Percentiles rank a stretch among this genome's conserved stretches.
Evolutionary conservation across 225 moss, liverwort and hornwort genomes (phyloP).

Genomic region (Anthoceros angustus): DNA sequence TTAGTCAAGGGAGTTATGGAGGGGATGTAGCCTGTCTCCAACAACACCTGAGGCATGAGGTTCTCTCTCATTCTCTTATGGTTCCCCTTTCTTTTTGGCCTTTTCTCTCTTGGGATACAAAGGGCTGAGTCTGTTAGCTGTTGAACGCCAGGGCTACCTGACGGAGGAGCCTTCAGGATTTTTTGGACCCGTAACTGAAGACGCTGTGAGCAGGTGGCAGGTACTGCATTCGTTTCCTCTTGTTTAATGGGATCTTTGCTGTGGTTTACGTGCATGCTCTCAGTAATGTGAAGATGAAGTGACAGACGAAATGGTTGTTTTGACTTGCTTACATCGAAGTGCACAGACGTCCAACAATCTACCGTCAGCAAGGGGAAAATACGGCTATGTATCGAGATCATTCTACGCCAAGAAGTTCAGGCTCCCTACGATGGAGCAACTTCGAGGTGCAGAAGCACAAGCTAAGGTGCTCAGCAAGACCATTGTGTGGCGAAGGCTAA

Average conservation of each 20-base stretch:
- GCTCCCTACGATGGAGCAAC: not conserved
- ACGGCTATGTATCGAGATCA: not conserved
- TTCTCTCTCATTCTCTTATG: not conserved
- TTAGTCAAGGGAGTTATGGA: not conserved
- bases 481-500: not conserved
- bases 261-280: not conserved
- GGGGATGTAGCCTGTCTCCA: conserved; percentile 1
- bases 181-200: not conserved
- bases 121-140: not conserved
- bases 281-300: not conserved
- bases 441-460: not conserved
- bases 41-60: conserved; percentile 3
- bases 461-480: not conserved
- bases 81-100: not conserved
- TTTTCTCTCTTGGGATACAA: not conserved
- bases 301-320: not conserved
- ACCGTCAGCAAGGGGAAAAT: not conserved
- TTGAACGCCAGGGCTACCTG: not conserved
- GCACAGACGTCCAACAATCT: conserved; percentile 1
- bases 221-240: not conserved
- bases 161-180: conserved; percentile 4
- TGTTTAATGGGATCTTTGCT: not conserved
- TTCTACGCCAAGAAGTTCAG: conserved; percentile 1
- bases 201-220: conserved; percentile 4
- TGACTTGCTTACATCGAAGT: not conserved